Conservation (phyloP, 2,329 filamentous ascomycete species). For the Didymella exigua region DNA sequence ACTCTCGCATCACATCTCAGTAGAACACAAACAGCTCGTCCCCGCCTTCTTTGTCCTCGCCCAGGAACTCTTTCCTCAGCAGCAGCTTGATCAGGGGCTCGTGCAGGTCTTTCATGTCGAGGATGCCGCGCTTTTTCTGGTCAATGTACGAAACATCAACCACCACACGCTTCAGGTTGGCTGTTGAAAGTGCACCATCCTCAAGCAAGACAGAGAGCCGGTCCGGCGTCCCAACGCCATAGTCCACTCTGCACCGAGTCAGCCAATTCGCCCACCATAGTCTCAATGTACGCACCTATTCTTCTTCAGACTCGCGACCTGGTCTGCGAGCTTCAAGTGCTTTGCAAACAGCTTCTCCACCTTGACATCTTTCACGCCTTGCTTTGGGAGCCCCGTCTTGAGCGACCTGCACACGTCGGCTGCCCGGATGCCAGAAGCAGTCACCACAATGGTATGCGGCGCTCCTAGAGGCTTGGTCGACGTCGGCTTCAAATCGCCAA, state of each 20-base stretch:
- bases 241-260: constrained; percentile 67
- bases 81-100: constrained; percentile 79
- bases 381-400: constrained; percentile 59
- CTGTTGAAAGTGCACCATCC: constrained; percentile 74
- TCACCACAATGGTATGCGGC: constrained; percentile 84
- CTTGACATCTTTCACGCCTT: constrained; percentile 66
- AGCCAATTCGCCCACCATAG: not conserved
- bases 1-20: constrained; percentile 17
- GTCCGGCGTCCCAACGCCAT: constrained; percentile 88
- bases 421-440: constrained; percentile 81
- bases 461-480: constrained; percentile 65
- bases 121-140: constrained; percentile 88
- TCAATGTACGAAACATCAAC: constrained; percentile 93
- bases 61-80: constrained; percentile 69
- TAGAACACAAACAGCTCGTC: constrained; percentile 43
- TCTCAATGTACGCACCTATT: constrained; percentile 51
- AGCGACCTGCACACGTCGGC: constrained; percentile 83
- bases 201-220: constrained; percentile 82
- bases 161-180: constrained; percentile 76
- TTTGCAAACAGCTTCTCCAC: constrained; percentile 97
- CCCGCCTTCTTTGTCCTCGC: constrained; percentile 34
- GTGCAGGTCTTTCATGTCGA: constrained; percentile 95
- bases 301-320: constrained; percentile 74
- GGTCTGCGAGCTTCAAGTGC: constrained; percentile 93
- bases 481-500: constrained; percentile 65